These are phyloP conservation scores for Boletus barrowsii DNA, from an alignment of 768 basidiomycete genomes.

Conservation along the genomic window DNA sequence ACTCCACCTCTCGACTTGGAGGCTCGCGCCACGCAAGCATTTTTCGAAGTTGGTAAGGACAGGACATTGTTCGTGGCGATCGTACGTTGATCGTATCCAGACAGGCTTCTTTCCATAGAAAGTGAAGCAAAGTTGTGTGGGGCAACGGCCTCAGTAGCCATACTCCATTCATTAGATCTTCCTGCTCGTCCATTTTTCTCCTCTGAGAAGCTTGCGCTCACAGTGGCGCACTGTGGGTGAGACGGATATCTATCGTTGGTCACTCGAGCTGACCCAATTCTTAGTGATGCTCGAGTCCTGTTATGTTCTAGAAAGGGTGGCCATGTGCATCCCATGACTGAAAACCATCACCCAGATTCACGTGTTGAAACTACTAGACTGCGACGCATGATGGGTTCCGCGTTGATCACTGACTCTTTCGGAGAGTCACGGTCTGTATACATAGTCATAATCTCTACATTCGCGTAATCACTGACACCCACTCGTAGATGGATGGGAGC, in stretches of 20 bases:
- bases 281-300: constrained; percentile 85
- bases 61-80: background rate
- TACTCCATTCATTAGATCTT: constrained; percentile 86
- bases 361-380: constrained; percentile 81
- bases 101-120: constrained; percentile 68
- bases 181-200: constrained; percentile 83
- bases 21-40: constrained; percentile 81
- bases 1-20: constrained; percentile 63
- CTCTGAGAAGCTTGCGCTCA: constrained; percentile 70
- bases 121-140: constrained; percentile 74
- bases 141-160: constrained; percentile 85
- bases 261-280: constrained; percentile 8
- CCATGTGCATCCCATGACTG: constrained; percentile 80
- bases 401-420: constrained; percentile 89
- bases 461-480: background rate
- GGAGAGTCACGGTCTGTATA: constrained; percentile 76
- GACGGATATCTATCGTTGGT: constrained; percentile 18
- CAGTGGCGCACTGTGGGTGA: constrained; percentile 91
- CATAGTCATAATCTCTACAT: background rate
- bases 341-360: constrained; percentile 94
- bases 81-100: constrained; percentile 35
- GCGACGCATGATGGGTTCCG: constrained; percentile 85
- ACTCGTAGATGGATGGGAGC: constrained; percentile 88
- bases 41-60: constrained; percentile 67
- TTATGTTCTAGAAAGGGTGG: constrained; percentile 75